Conservation (phyloP, 169 alveolate genomes). For the Babesia ovis region DNA sequence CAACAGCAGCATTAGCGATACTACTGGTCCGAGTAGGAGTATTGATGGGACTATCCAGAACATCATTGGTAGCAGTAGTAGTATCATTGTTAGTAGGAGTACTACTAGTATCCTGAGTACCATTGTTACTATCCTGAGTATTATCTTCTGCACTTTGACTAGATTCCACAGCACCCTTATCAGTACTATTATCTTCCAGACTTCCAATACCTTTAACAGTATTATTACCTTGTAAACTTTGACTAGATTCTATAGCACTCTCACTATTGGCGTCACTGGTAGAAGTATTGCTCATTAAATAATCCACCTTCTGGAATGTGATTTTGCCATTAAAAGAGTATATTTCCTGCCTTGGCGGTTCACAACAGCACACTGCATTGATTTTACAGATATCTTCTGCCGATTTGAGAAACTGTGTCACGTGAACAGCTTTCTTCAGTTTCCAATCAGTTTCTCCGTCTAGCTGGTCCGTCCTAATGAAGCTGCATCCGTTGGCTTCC, state of each 20-base stretch:
- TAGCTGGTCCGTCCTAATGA: conserved; percentile 96
- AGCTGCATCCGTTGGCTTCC: conserved; percentile 74
- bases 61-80: not conserved
- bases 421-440: conserved; percentile 89
- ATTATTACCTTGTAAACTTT: not conserved
- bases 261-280: too few species aligned
- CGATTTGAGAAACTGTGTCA: conserved; percentile 79
- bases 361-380: conserved; percentile 75
- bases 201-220: not conserved
- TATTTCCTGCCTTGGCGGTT: conserved; percentile 87
- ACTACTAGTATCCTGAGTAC: not conserved
- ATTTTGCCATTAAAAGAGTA: conserved; percentile 86
- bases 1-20: not conserved
- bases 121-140: not conserved
- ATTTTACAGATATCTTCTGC: conserved; percentile 73
- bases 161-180: not conserved
- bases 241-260: not conserved
- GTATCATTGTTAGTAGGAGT: too few species aligned
- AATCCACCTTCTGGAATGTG: conserved; percentile 66
- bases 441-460: conserved; percentile 99
- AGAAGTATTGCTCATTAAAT: too few species aligned
- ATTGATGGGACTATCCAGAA: not conserved
- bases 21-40: not conserved
- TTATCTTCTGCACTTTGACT: not conserved
- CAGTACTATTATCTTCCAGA: not conserved